These are phyloP conservation scores for Narthecium ossifragum DNA, from an alignment of 106 monocot species.

Conservation along the genomic window DNA sequence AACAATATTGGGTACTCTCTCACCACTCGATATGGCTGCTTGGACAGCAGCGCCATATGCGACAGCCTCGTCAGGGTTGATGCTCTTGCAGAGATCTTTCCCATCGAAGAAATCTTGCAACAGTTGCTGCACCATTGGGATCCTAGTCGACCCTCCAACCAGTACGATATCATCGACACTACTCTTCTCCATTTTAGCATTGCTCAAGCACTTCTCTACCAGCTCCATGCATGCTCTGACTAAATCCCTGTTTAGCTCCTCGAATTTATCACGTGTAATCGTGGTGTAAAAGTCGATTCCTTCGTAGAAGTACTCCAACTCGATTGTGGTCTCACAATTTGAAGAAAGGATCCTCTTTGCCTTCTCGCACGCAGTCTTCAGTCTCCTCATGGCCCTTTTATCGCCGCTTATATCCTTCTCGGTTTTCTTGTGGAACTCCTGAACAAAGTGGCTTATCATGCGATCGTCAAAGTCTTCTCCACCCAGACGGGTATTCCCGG, in stretches of 20 bases:
- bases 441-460: slow-evolving; percentile 35
- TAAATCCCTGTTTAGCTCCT: slow-evolving; percentile 25
- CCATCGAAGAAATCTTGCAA: slow-evolving; percentile 29
- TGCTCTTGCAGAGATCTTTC: slow-evolving; percentile 26
- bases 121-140: slow-evolving; percentile 28
- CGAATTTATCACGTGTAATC: slow-evolving; percentile 16
- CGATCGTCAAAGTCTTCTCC: slow-evolving; percentile 35
- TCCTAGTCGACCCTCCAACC: slow-evolving; percentile 26
- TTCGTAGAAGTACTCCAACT: slow-evolving; percentile 14
- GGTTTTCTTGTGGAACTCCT: slow-evolving; percentile 41
- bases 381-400: slow-evolving; percentile 20
- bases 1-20: slow-evolving; percentile 34
- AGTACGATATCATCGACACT: slow-evolving; percentile 23
- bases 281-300: slow-evolving; percentile 21
- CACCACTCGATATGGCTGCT: slow-evolving; percentile 38
- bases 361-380: slow-evolving; percentile 25
- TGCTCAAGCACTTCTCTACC: slow-evolving; percentile 9
- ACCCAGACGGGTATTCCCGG: too few relatives aligned
- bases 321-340: slow-evolving; percentile 18
- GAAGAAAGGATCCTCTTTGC: too few relatives aligned
- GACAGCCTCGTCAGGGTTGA: slow-evolving; percentile 32
- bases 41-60: slow-evolving; percentile 30
- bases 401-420: slow-evolving; percentile 45
- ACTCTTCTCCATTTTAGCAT: slow-evolving; percentile 21
- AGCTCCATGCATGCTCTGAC: slow-evolving; percentile 15